phyloP scores from a whole-genome alignment of 164 flowering plant species.

The Stephania japonica region DNA sequence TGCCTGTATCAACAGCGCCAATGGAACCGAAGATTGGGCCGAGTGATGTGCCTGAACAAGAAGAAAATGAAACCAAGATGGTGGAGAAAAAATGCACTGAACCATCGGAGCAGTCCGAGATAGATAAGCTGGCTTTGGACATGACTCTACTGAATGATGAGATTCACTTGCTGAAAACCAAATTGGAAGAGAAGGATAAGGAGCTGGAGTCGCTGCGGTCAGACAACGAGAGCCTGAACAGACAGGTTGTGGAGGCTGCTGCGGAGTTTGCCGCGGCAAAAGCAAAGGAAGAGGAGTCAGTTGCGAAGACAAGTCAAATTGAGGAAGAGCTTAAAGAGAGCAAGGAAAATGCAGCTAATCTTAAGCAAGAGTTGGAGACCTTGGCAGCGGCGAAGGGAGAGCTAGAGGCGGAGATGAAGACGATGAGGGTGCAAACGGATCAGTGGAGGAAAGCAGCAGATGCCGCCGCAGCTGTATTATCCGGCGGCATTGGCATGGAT shows the following conservation, averaged over 20 bases:
- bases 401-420: constrained; percentile 75
- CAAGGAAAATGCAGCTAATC: constrained; percentile 23
- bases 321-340: constrained; percentile 31
- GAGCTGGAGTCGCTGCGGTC: constrained; percentile 30
- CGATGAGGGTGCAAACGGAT: constrained; percentile 79
- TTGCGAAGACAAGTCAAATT: constrained; percentile 26
- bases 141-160: constrained; percentile 40
- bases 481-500: constrained; percentile 49
- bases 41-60: constrained; percentile 12
- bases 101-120: constrained; percentile 20
- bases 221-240: constrained; percentile 46
- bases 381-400: constrained; percentile 47
- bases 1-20: constrained; percentile 30
- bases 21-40: constrained; percentile 22
- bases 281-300: constrained; percentile 37
- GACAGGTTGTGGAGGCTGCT: constrained; percentile 33
- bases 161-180: constrained; percentile 35
- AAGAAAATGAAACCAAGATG: constrained; percentile 24
- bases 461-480: constrained; percentile 81
- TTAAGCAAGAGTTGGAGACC: constrained; percentile 53
- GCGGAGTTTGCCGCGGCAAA: constrained; percentile 27
- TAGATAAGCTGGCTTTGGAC: constrained; percentile 23
- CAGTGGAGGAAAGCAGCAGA: constrained; percentile 99
- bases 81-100: constrained; percentile 19
- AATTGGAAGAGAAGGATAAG: constrained; percentile 43